Conservation (phyloP, 345 rosid species). For the Arabis alpina region DNA sequence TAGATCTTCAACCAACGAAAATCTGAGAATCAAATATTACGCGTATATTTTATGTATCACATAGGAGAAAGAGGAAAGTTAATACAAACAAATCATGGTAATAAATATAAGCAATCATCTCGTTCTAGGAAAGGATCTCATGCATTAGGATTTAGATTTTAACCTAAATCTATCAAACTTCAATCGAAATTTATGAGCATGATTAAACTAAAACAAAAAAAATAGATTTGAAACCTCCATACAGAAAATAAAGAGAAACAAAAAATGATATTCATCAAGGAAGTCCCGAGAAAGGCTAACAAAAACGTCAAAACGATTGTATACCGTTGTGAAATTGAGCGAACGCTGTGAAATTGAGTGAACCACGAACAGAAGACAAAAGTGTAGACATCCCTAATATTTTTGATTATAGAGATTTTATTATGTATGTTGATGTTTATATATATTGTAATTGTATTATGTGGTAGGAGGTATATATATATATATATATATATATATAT, state of each 20-base stretch:
- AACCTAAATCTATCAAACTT: background rate
- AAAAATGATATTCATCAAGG: background rate
- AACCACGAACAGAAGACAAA: background rate
- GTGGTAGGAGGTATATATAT: too few relatives aligned
- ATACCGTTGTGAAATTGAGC: slow-evolving; percentile 1
- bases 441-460: too few relatives aligned
- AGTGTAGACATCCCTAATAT: background rate
- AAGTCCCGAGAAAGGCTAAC: background rate
- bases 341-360: slow-evolving; percentile 7
- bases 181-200: background rate
- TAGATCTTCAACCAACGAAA: slow-evolving; percentile 27
- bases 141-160: slow-evolving; percentile 1
- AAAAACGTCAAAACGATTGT: background rate
- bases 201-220: slow-evolving; percentile 5
- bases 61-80: slow-evolving; percentile 13
- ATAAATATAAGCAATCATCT: slow-evolving; percentile 24
- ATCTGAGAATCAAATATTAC: slow-evolving; percentile 25
- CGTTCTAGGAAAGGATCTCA: slow-evolving; percentile 17
- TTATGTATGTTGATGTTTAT: background rate
- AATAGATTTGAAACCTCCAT: background rate
- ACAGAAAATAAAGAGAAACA: background rate
- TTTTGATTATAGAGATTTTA: background rate
- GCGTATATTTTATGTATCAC: slow-evolving; percentile 6
- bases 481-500: too few relatives aligned
- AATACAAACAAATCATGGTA: slow-evolving; percentile 30